Evolutionary conservation across 2,329 filamentous ascomycete species (phyloP).

Genomic region (Hirsutella rhossiliensis): DNA sequence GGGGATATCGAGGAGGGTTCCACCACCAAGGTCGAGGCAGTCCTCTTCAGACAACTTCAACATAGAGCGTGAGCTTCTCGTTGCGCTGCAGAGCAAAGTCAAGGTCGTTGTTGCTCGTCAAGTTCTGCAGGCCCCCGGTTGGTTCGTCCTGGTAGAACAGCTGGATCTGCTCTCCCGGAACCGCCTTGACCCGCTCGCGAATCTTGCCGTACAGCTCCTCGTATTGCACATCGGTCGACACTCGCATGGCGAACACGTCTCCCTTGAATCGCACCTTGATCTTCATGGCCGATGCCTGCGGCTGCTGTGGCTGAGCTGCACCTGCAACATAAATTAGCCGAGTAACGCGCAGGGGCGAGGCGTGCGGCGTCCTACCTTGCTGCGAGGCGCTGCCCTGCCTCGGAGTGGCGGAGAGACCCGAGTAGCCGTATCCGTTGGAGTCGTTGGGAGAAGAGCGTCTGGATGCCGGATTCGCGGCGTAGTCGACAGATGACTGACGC

Average conservation of each 20-base stretch:
- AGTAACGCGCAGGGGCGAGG: neutral
- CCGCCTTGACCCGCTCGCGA: slow-evolving; percentile 68
- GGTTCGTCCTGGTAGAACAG: slow-evolving; percentile 81
- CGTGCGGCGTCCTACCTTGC: slow-evolving; percentile 2
- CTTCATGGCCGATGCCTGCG: slow-evolving; percentile 53
- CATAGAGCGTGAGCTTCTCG: slow-evolving; percentile 73
- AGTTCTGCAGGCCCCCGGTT: slow-evolving; percentile 58
- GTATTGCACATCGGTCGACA: slow-evolving; percentile 69
- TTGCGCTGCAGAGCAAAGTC: slow-evolving; percentile 71
- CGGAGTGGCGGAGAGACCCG: slow-evolving; percentile 39
- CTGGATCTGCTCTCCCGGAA: slow-evolving; percentile 54
- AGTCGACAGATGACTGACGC: slow-evolving; percentile 52
- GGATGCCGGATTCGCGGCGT: slow-evolving; percentile 46
- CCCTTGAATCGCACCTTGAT: slow-evolving; percentile 92
- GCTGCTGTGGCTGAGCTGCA: slow-evolving; percentile 9
- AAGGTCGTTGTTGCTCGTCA: slow-evolving; percentile 72
- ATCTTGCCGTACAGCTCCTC: slow-evolving; percentile 74
- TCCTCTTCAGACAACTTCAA: slow-evolving; percentile 36
- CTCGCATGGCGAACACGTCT: slow-evolving; percentile 82
- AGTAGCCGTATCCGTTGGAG: slow-evolving; percentile 43
- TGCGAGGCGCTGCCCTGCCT: slow-evolving; percentile 31
- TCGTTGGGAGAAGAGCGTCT: slow-evolving; percentile 55
- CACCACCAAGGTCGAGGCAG: neutral
- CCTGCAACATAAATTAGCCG: neutral
- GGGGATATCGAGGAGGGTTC: neutral